Conservation (phyloP, 2,329 filamentous ascomycete genomes). For the Apiospora phragmitis region DNA sequence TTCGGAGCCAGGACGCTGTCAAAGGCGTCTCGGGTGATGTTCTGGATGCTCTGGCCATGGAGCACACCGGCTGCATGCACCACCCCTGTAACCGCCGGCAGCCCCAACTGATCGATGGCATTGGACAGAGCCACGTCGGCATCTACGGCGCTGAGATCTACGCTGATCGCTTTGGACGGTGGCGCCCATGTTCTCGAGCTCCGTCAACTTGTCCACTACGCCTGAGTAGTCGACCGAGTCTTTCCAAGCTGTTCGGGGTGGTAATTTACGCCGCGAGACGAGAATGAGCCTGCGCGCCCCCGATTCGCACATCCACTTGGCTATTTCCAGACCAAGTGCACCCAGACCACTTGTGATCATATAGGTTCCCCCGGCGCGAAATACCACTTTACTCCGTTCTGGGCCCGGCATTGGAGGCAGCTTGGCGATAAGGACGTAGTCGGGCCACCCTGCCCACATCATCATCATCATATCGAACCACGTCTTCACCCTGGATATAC, state of each 20-base stretch:
- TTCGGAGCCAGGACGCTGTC: slow-evolving; percentile 36
- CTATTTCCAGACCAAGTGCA: too few species aligned
- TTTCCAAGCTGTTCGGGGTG: neutral
- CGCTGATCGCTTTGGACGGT: slow-evolving; percentile 30
- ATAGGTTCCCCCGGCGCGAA: too few species aligned
- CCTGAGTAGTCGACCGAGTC: neutral
- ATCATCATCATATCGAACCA: too few species aligned
- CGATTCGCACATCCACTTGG: too few species aligned
- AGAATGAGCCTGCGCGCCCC: too few species aligned
- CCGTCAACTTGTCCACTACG: slow-evolving; percentile 21
- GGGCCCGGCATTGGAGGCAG: too few species aligned
- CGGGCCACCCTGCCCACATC: too few species aligned
- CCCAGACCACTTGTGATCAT: too few species aligned
- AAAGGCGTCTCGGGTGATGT: slow-evolving; percentile 31
- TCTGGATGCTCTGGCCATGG: slow-evolving; percentile 35
- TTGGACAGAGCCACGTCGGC: slow-evolving; percentile 23
- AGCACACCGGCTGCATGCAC: slow-evolving; percentile 41
- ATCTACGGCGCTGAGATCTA: slow-evolving; percentile 34
- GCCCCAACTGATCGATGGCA: slow-evolving; percentile 31
- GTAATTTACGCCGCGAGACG: too few species aligned
- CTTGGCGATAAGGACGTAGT: too few species aligned
- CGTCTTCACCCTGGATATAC: too few species aligned
- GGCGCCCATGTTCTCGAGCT: slow-evolving; percentile 32
- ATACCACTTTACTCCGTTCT: too few species aligned
- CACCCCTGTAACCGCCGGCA: slow-evolving; percentile 40